Base-by-base conservation (phyloP, 1,284 basidiomycete species). In the Ustilago tritici region DNA sequence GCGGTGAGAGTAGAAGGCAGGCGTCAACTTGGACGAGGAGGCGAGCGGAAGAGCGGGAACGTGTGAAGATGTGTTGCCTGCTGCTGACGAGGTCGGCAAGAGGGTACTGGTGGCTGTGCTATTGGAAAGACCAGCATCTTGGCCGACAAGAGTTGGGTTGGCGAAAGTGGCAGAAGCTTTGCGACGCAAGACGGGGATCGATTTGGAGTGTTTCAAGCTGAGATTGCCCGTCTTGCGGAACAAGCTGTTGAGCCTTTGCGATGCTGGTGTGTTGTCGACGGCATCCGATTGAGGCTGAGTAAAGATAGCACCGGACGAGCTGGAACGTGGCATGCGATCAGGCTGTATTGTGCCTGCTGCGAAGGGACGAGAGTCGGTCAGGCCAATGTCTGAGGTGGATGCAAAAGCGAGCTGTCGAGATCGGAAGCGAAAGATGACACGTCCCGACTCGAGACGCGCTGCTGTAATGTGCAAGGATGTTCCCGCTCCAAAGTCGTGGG, bases 401-500 rank as follows among this genome's bases (percentile, higher is more conserved):
- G 55, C 17, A 7, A 57, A 28, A 23, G 34, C 55, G 3, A 46
- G 11, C 35, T 53, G 61, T 31, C 66, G 63, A n/a, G 67, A 72
- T 54, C 70, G 63, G 71, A 82, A 82, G 8, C 75, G 70, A 19
- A 82, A 82, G 43, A 75, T 62, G 47, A 76, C 40, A 15, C 80
- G 65, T n/a, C 79, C 81, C 4, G 64, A 72, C 19, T 67, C 64
- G 32, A 81, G 54, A n/a, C 68, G 61, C 32, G 58, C 41, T 23
- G 81, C 81, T 2, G 72, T 78, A 63, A 83, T 83, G 28, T 61
- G 58, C 28, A 79, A 76, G 2, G 79, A 79, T 3, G 81, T 81
- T 12, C 62, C 76, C n/a, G 65, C 23, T 28, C 82, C 82, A 49
- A 77, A 75, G 65, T 83, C 82, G 32, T 71, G 59, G 12, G 55